Evolutionary conservation across 495 filamentous ascomycete genomes (phyloP).

Genomic region (Oidiodendron maius): DNA sequence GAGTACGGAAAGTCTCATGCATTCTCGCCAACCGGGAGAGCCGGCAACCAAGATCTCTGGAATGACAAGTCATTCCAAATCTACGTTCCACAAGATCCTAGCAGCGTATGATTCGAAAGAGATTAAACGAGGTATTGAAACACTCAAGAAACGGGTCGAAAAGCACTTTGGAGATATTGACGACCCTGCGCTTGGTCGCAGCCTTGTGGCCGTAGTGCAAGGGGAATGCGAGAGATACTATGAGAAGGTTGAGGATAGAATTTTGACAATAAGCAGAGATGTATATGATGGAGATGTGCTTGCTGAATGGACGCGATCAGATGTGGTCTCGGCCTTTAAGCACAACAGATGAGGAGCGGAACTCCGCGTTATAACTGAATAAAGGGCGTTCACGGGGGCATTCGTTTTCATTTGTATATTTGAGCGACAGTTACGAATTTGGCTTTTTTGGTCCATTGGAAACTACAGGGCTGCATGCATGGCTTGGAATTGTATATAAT

Average conservation of each 20-base stretch:
- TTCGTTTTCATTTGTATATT: conserved; percentile 11
- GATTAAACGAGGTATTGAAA: conserved; percentile 75
- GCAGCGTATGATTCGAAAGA: conserved; percentile 75
- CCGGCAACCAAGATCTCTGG: conserved; percentile 47
- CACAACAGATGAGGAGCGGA: conserved; percentile 2
- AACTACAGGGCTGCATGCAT: background rate
- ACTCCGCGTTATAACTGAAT: too few relatives aligned
- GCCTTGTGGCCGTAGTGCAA: conserved; percentile 71
- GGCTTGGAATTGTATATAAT: background rate
- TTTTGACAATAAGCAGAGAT: conserved; percentile 53
- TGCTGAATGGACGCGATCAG: conserved; percentile 48
- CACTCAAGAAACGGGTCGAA: conserved; percentile 82
- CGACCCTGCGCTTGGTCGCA: conserved; percentile 57
- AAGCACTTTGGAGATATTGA: conserved; percentile 93
- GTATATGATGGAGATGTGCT: conserved; percentile 50
- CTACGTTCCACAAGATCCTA: conserved; percentile 78
- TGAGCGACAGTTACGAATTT: background rate
- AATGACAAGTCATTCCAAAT: conserved; percentile 72
- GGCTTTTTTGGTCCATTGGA: too few relatives aligned
- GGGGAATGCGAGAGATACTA: conserved; percentile 77
- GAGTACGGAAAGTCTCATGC: conserved; percentile 66
- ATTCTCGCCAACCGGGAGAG: conserved; percentile 34
- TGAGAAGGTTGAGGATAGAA: conserved; percentile 63
- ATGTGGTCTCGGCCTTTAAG: conserved; percentile 46
- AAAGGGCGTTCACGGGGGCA: too few relatives aligned